Base-by-base conservation (phyloP, 148 eudicot genomes). In the Arctostaphylos glauca region DNA sequence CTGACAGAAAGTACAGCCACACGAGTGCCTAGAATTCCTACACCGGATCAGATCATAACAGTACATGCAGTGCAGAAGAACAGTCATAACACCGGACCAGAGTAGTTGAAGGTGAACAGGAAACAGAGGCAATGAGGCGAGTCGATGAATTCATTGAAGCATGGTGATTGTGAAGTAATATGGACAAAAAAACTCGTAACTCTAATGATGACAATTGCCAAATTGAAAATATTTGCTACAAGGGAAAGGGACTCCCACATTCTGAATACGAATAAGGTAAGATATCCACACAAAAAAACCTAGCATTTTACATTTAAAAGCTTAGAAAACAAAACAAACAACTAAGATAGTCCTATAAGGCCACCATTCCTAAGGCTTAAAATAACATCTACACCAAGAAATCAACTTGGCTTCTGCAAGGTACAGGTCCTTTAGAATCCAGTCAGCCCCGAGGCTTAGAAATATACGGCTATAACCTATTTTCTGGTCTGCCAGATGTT, bases 321-420 rank as follows among this genome's bases (percentile, higher is more conserved):
- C 38, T 62, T 62, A 62, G 68, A 9, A 23, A 64, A 64, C 54
- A 64, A 64, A 21, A 25, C 41, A 8, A 23, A 21, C 41, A 8
- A 23, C 10, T 21, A 64, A 64, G 9, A 23, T 21, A 64, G 70
- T 64, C 70, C 41, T 52, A 2, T 13, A 52, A 64, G 25, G 70
- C 70, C 70, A 64, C 25, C 70, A 64, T 64, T 64, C 70, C 70
- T 21, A 64, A 64, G 23, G 70, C 70, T 12, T 23, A 64, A 64
- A 64, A 64, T 64, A 64, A 38, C 70, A 64, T 64, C 70, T 9
- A 21, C 68, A 62, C 68, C 21, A 21, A 60, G 67, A 25, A 60
- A n/a, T 60, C 8, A 64, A 5, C 41, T 23, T 14, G 43, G 70
- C 41, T 23, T 64, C 70, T 64, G 41, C 70, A 64, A 64, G 15